A percentile compares a stretch with the other conserved stretches of the same genome.
Conservation (phyloP, 768 basidiomycete species). For the Pulveroboletus sp. region DNA sequence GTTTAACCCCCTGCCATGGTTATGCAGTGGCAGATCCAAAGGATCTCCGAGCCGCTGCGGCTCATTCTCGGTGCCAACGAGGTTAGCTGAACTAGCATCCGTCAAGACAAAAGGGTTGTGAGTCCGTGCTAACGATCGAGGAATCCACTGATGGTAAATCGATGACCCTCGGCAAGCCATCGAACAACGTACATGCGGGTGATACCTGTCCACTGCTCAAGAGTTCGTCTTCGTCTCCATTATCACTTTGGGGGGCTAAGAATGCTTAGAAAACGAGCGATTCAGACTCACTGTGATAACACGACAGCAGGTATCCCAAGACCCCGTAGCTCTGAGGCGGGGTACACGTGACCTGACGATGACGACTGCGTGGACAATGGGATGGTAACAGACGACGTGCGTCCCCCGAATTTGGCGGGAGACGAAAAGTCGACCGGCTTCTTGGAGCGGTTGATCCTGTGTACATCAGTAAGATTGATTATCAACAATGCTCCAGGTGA, state of each 20-base stretch:
- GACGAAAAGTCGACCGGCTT: conserved; percentile 26
- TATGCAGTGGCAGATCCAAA: neutral
- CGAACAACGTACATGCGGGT: conserved; percentile 52
- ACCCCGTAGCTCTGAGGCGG: conserved; percentile 24
- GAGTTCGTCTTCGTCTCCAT: conserved; percentile 60
- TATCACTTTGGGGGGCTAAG: conserved; percentile 14
- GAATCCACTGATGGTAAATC: conserved; percentile 6
- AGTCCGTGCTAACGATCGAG: conserved; percentile 19
- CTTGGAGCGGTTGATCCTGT: conserved; percentile 36
- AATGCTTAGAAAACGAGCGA: neutral
- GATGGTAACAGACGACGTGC: conserved; percentile 27
- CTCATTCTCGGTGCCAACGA: conserved; percentile 16
- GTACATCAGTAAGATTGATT: conserved; percentile 7
- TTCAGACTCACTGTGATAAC: conserved; percentile 35
- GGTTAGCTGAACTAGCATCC: conserved; percentile 26
- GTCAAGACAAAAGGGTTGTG: conserved; percentile 23
- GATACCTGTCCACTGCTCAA: conserved; percentile 78
- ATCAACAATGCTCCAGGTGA: neutral
- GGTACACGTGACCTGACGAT: conserved; percentile 29
- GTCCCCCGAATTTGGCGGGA: conserved; percentile 21
- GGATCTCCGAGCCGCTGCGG: conserved; percentile 10
- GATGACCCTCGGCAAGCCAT: conserved; percentile 1
- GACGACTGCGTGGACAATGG: conserved; percentile 35
- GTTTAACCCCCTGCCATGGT: neutral
- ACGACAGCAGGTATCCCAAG: conserved; percentile 38